These are phyloP conservation scores for Ceratobasidium sp. DNA, from an alignment of 1,284 basidiomycete genomes.

Conservation along the genomic window DNA sequence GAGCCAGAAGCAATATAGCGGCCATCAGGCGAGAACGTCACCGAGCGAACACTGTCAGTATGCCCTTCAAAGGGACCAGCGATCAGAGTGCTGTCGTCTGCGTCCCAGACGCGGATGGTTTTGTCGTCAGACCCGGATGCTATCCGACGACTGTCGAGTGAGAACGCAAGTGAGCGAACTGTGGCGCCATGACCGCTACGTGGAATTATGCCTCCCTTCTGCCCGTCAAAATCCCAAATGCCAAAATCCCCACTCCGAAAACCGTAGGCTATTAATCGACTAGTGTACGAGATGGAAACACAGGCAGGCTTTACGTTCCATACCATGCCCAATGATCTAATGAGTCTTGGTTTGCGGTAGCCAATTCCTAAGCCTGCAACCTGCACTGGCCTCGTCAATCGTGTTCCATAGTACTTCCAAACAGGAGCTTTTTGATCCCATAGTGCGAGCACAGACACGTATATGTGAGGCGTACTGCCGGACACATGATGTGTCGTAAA, in stretches of 20 bases:
- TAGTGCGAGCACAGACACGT: not conserved
- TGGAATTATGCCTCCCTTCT: too few species aligned
- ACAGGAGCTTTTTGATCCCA: not conserved
- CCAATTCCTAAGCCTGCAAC: not conserved
- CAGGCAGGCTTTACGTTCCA: too few species aligned
- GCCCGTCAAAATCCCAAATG: not conserved
- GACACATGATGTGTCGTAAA: not conserved
- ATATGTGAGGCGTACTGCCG: constrained; percentile 5
- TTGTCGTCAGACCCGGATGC: not conserved
- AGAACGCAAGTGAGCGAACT: not conserved
- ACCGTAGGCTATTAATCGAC: too few species aligned
- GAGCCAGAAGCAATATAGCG: not conserved
- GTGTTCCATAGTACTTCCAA: not conserved
- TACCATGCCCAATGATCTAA: too few species aligned
- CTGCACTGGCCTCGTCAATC: not conserved
- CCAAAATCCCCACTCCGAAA: too few species aligned
- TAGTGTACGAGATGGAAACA: too few species aligned
- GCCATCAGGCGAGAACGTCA: constrained; percentile 18
- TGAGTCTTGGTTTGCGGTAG: too few species aligned
- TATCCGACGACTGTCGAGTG: not conserved
- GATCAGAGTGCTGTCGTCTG: not conserved
- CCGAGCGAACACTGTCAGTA: not conserved
- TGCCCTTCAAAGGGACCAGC: not conserved
- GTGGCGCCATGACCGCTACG: not conserved
- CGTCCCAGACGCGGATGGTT: not conserved